phyloP scores from a whole-genome alignment of 148 eudicot genomes.

The Silene conica region DNA sequence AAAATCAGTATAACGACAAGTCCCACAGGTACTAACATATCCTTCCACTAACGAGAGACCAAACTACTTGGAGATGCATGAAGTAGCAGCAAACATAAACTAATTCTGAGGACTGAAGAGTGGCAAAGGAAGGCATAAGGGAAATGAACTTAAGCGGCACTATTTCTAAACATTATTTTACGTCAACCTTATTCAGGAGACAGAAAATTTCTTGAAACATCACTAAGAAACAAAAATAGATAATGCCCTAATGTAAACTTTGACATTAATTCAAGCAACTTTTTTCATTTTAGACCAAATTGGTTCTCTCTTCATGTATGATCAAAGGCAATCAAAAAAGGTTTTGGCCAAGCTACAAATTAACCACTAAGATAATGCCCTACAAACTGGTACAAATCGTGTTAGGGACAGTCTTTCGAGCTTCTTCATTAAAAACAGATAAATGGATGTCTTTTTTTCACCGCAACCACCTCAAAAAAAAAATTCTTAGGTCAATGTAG shows the following conservation, averaged over 20 bases:
- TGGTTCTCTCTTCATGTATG: neutral
- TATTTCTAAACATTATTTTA: neutral
- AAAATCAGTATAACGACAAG: neutral
- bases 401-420: neutral
- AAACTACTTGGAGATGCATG: neutral
- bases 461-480: too few species aligned
- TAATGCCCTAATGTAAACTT: neutral
- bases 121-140: neutral
- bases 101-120: neutral
- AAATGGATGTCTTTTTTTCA: too few species aligned
- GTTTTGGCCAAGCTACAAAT: neutral
- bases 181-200: neutral
- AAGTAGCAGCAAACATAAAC: neutral
- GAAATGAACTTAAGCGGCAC: neutral
- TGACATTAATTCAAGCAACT: neutral
- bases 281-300: neutral
- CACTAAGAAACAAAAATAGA: neutral
- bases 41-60: conserved; percentile 7
- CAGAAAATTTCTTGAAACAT: neutral
- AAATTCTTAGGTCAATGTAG: too few species aligned
- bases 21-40: neutral
- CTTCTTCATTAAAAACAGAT: neutral
- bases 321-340: neutral
- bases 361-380: neutral
- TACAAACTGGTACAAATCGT: neutral